phyloP scores from a whole-genome alignment of 495 filamentous ascomycete genomes.

The Neurospora intermedia region DNA sequence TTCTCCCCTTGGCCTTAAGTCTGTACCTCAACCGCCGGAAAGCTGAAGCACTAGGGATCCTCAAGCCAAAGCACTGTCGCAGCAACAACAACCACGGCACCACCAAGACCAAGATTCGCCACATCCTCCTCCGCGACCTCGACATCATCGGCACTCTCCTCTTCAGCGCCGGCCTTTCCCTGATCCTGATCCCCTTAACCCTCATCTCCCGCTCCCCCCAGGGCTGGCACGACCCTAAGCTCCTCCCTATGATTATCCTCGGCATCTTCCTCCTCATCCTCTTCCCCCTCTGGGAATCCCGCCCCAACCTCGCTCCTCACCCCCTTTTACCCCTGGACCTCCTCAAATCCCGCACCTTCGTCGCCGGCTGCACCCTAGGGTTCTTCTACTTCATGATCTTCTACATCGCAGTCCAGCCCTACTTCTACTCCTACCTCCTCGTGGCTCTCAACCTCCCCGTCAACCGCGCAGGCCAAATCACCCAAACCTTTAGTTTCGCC shows the following conservation, averaged over 20 bases:
- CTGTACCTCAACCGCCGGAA: conserved; percentile 45
- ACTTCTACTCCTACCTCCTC: conserved; percentile 52
- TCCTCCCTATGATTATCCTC: conserved; percentile 47
- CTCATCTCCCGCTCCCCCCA: conserved; percentile 37
- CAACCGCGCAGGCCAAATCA: conserved; percentile 41
- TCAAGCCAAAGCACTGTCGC: conserved; percentile 14
- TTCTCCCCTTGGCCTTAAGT: conserved; percentile 39
- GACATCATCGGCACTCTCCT: conserved; percentile 48
- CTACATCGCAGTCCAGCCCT: conserved; percentile 49
- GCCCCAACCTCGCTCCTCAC: conserved; percentile 38
- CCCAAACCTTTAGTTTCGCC: conserved; percentile 41
- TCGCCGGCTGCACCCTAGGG: conserved; percentile 48
- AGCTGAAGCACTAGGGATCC: conserved; percentile 31
- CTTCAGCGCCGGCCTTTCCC: conserved; percentile 44
- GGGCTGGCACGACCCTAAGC: conserved; percentile 40
- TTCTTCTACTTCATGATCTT: conserved; percentile 50
- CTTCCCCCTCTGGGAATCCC: conserved; percentile 49
- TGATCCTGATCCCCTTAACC: conserved; percentile 56
- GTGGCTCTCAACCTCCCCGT: conserved; percentile 51
- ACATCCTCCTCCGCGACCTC: conserved; percentile 43
- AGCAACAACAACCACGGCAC: not conserved
- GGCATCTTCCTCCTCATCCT: conserved; percentile 43
- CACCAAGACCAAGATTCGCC: conserved; percentile 18
- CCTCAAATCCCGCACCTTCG: conserved; percentile 49
- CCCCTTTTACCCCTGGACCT: conserved; percentile 51